Evolutionary conservation across 2,329 filamentous ascomycete species (phyloP).

Genomic region (Xylariomycetidae sp.): DNA sequence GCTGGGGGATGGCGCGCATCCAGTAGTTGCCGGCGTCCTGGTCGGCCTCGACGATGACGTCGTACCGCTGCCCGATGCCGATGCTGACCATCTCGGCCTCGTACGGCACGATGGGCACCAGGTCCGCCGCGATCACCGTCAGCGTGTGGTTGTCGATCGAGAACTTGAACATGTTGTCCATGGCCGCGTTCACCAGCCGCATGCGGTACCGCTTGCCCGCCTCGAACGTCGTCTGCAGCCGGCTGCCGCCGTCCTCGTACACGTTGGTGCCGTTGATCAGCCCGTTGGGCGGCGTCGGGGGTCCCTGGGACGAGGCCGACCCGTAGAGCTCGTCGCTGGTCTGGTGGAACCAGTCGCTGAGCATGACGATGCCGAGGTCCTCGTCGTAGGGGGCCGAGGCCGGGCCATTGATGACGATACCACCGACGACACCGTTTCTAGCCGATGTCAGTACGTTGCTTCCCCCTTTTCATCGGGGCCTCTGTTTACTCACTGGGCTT

Average conservation of each 20-base stretch:
- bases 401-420: constrained; percentile 57
- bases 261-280: constrained; percentile 31
- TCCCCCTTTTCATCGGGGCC: not conserved
- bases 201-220: constrained; percentile 41
- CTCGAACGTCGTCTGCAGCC: constrained; percentile 33
- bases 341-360: constrained; percentile 55
- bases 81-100: constrained; percentile 37
- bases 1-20: constrained; percentile 42
- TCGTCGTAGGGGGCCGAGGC: constrained; percentile 54
- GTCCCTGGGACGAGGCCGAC: constrained; percentile 19
- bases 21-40: constrained; percentile 37
- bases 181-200: constrained; percentile 42
- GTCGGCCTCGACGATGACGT: constrained; percentile 42
- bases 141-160: constrained; percentile 53
- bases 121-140: constrained; percentile 53
- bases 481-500: constrained; percentile 19
- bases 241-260: constrained; percentile 29
- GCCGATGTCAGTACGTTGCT: not conserved
- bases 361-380: constrained; percentile 54
- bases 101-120: constrained; percentile 55
- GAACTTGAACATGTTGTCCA: constrained; percentile 43
- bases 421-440: constrained; percentile 35
- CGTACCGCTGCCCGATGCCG: constrained; percentile 35
- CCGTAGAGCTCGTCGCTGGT: constrained; percentile 33
- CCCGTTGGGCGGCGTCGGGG: constrained; percentile 38